Evolutionary conservation across 164 flowering plant genomes (phyloP).

Genomic region (Liriodendron chinense): DNA sequence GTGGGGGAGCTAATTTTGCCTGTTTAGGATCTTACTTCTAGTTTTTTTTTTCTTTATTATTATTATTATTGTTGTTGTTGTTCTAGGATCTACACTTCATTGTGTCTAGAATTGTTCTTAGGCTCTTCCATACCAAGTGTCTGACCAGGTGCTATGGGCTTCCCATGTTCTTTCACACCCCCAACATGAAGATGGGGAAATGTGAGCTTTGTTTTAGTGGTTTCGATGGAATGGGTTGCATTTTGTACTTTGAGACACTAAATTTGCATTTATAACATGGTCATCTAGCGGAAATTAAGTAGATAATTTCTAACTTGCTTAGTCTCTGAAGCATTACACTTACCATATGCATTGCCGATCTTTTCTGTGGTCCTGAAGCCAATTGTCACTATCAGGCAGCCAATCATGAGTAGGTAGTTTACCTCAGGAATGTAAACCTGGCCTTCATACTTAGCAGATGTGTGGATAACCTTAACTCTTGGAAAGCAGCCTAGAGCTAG

Average conservation of each 20-base stretch:
- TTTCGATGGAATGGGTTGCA: not conserved
- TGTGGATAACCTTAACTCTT: slow-evolving; percentile 72
- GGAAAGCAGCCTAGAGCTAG: slow-evolving; percentile 58
- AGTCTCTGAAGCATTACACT: not conserved
- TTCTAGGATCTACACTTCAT: not conserved
- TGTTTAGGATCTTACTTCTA: too few relatives aligned
- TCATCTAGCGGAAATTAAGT: not conserved
- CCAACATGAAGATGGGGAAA: not conserved
- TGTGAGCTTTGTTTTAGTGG: not conserved
- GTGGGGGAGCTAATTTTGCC: too few relatives aligned
- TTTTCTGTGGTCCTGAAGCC: slow-evolving; percentile 48
- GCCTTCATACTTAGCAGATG: slow-evolving; percentile 66
- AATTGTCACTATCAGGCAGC: slow-evolving; percentile 46
- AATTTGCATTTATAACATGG: not conserved
- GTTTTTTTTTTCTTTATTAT: too few relatives aligned
- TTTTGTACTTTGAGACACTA: not conserved
- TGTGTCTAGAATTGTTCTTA: not conserved
- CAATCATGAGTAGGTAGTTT: slow-evolving; percentile 62
- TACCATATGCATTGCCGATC: slow-evolving; percentile 68
- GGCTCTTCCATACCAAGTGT: not conserved
- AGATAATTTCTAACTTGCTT: not conserved
- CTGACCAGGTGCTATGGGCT: not conserved
- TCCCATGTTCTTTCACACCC: not conserved
- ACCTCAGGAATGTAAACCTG: slow-evolving; percentile 84
- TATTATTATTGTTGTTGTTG: too few relatives aligned